Conservation (phyloP, 192 early-diverging fungal species). For the Coemansia sp. region DNA sequence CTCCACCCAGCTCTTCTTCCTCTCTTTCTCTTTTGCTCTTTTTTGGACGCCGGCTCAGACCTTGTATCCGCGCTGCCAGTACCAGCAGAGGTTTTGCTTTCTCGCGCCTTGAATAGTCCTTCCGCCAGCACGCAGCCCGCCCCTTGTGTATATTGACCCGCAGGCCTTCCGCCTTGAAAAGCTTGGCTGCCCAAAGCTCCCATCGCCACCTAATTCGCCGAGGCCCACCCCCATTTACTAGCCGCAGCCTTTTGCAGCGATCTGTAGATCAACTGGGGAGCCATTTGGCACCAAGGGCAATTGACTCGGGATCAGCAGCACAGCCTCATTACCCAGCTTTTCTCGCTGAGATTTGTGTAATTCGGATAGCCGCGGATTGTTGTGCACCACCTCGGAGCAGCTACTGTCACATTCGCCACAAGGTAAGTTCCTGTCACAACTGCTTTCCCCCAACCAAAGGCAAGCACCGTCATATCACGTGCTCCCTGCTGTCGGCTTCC, state of each 20-base stretch:
- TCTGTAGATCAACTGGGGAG: conserved; percentile 3
- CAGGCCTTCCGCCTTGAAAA: neutral
- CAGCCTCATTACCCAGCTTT: neutral
- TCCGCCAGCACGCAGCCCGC: neutral
- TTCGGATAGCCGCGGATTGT: neutral
- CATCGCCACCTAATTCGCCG: neutral
- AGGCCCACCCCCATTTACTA: neutral
- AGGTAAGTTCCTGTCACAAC: conserved; percentile 2
- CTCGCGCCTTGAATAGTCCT: neutral
- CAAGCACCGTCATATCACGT: neutral
- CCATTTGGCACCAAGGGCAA: neutral
- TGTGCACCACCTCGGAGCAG: neutral
- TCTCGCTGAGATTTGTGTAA: neutral
- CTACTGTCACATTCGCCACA: neutral
- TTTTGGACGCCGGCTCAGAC: conserved; percentile 1
- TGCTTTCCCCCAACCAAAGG: neutral
- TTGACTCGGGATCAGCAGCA: neutral
- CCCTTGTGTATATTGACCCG: conserved; percentile 1
- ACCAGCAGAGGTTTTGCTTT: neutral
- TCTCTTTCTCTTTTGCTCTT: conserved; percentile 7
- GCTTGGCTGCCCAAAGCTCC: neutral
- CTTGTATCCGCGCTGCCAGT: neutral
- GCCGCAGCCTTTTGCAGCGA: neutral
- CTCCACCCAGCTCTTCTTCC: neutral
- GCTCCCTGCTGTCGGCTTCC: neutral